Base-by-base conservation (phyloP, 495 filamentous ascomycete species). In the Elaphomyces granulatus region DNA sequence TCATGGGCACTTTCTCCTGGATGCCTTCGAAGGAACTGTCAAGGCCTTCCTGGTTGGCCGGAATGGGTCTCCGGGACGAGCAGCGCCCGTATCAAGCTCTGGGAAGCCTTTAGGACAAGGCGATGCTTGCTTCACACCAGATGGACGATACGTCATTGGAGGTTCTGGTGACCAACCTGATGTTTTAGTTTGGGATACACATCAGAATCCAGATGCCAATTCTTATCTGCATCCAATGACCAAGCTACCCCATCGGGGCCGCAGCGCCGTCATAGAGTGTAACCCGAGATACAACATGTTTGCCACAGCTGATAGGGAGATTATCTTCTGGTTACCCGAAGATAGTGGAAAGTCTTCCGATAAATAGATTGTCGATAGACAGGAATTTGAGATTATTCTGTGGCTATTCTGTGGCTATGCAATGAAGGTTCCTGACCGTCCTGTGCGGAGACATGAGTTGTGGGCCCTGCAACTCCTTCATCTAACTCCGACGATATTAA, bases 221-320 rank as follows among this genome's bases (percentile, higher is more conserved):
- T 72, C 74, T 49, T 58, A 70, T 14, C 49, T 93, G 37, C 71
- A 78, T 38, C 84, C 88, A 4, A 58, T 67, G 36, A 57, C 67
- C 42, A 71, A 70, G 16, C 50, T 94, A 36, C 74, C 80, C 12
- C 72, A 81, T 34, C 72, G 72, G 47, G 72, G 74, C 23, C 71
- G 74, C 49, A 75, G 76, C 7, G 78, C 78, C 1, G 67, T 93
- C 8, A 73, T 95, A 36, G 83, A 83, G 33, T 87, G 82, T 54
- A 96, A 94, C 59, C 92, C 85, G 4, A 70, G 84, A 33, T 85
- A 77, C 59, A 93, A 95, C 56, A 75, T 95, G 67, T 64, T 94
- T 45, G 86, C 81, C 12, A 86, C 77, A 31, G 92, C 81, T 3
- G 86, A 96, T 51, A 78, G 78, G 50, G 87, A 95, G 45, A 66